Percentiles rank a stretch among this genome's conserved stretches.
phyloP scores from a whole-genome alignment of 1,284 basidiomycete genomes.

The Ganoderma boninense region DNA sequence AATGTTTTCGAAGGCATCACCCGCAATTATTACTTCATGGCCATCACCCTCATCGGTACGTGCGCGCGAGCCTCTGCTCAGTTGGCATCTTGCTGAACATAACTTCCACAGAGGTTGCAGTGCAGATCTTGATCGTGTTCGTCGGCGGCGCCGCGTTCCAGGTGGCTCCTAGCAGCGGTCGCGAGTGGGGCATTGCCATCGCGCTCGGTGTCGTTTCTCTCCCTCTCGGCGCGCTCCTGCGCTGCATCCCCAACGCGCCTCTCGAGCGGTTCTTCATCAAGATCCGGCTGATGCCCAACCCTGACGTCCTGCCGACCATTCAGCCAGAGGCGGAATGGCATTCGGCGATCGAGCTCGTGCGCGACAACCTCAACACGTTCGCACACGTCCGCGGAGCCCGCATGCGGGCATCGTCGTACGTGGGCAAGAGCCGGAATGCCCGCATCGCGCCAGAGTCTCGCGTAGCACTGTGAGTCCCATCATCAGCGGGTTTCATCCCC shows the following conservation, averaged over 20 bases:
- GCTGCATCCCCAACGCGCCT: conserved; percentile 84
- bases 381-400: conserved; percentile 87
- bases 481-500: neutral
- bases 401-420: conserved; percentile 83
- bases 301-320: conserved; percentile 72
- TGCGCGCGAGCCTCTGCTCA: conserved; percentile 20
- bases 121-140: conserved; percentile 91
- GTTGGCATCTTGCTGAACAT: conserved; percentile 9
- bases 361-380: conserved; percentile 87
- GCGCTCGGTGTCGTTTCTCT: conserved; percentile 88
- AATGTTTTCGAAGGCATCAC: conserved; percentile 91
- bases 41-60: conserved; percentile 86
- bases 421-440: conserved; percentile 77
- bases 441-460: conserved; percentile 57
- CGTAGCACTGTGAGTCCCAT: conserved; percentile 41
- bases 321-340: conserved; percentile 76
- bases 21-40: conserved; percentile 87
- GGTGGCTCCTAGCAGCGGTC: conserved; percentile 81
- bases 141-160: conserved; percentile 93
- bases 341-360: conserved; percentile 77
- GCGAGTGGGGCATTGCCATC: conserved; percentile 94
- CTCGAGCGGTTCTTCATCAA: conserved; percentile 79
- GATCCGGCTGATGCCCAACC: conserved; percentile 72
- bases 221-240: conserved; percentile 87
- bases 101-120: conserved; percentile 73